These are phyloP conservation scores for Suillus subluteus DNA, from an alignment of 768 basidiomycete genomes.

Conservation along the genomic window DNA sequence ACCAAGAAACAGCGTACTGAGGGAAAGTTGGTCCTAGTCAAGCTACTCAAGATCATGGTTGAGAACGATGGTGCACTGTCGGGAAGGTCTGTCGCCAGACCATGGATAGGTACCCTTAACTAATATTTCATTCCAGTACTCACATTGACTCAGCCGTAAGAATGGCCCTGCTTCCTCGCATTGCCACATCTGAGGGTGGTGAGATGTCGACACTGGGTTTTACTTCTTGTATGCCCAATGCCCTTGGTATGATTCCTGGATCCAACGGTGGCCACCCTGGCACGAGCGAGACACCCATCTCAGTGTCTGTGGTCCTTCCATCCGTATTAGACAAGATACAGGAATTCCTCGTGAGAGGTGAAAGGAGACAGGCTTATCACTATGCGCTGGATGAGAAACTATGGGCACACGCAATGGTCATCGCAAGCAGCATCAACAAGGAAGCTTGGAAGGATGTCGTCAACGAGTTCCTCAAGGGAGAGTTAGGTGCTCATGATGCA, in stretches of 20 bases:
- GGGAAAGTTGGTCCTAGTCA: slow-evolving; percentile 68
- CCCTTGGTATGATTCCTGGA: slow-evolving; percentile 19
- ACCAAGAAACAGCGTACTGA: slow-evolving; percentile 64
- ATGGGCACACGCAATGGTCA: slow-evolving; percentile 96
- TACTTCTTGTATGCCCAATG: slow-evolving; percentile 28
- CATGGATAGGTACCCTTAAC: slow-evolving; percentile 11
- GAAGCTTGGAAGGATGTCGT: slow-evolving; percentile 94
- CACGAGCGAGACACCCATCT: slow-evolving; percentile 54
- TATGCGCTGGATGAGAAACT: slow-evolving; percentile 87
- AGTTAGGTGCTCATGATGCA: slow-evolving; percentile 55
- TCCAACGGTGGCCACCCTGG: slow-evolving; percentile 24
- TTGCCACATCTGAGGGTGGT: slow-evolving; percentile 37
- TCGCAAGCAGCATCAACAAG: slow-evolving; percentile 90
- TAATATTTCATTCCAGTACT: slow-evolving; percentile 43
- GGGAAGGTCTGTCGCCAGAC: slow-evolving; percentile 62
- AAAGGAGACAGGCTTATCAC: slow-evolving; percentile 84
- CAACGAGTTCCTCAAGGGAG: slow-evolving; percentile 79
- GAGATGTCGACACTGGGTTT: slow-evolving; percentile 35
- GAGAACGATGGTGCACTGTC: slow-evolving; percentile 87
- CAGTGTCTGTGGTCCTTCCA: slow-evolving; percentile 59
- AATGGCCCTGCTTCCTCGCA: slow-evolving; percentile 65
- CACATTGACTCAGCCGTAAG: slow-evolving; percentile 78
- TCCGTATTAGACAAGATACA: slow-evolving; percentile 79
- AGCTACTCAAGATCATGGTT: slow-evolving; percentile 77
- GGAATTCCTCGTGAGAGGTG: slow-evolving; percentile 77